Base-by-base conservation (phyloP, 2,329 filamentous ascomycete genomes). In the Fusarium marasasianum region DNA sequence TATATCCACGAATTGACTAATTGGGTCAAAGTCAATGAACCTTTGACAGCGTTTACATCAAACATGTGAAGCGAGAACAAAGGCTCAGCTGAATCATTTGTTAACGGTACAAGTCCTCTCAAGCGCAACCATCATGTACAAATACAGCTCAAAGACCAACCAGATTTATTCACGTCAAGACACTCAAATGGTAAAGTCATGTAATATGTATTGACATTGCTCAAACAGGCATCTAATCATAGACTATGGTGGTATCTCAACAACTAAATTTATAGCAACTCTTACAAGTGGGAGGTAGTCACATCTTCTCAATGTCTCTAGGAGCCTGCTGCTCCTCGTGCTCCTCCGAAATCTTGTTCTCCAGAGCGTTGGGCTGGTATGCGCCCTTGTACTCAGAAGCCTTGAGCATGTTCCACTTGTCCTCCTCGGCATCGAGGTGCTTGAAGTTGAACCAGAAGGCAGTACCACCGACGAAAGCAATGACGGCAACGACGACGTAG, bases 371-470 rank as follows among this genome's bases (percentile, higher is more conserved):
- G 29, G 83, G 85, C 77, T 84, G 78, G n/a, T n/a, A n/a, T n/a
- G n/a, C n/a, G n/a, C 85, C 85, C 72, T 84, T 78, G 70, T 76
- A 87, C 72, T 84, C 79, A 29, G 84, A 84, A 76, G 82, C 83
- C 80, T 84, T 80, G 57, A 90, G 81, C 87, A 90, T 87, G 81
- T 95, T 95, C 74, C 92, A 83, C 76, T 86, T 84, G 80, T 94
- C 93, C 79, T 95, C 93, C 73, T 91, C 84, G 33, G 81, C 83
- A 78, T 95, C 93, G 15, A 92, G 84, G n/a, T 88, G 84, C 44
- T 86, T 83, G 84, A 92, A 93, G 77, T 87, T 89, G 77, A 91
- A 80, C 91, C 92, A 95, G 84, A 95, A 94, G 5, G 86, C 84
- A 8, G 86, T 70, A 31, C 91, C 91, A 41, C 91, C 92, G 13